Conservation (phyloP, 2,329 filamentous ascomycete genomes). For the Colletotrichum tofieldiae region DNA sequence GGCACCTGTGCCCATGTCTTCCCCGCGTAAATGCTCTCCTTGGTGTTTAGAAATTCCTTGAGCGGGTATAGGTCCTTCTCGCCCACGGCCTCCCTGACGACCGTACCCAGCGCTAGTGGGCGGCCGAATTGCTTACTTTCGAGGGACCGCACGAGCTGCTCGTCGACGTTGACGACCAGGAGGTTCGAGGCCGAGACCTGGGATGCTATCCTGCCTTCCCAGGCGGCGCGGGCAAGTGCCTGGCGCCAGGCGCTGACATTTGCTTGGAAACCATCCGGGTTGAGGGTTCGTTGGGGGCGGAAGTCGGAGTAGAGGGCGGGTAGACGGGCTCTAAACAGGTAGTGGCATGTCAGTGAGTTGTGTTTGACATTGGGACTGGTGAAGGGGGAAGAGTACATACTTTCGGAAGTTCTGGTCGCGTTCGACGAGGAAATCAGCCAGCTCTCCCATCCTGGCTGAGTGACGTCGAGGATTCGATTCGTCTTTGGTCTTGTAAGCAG, state of each 20-base stretch:
- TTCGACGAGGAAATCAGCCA: slow-evolving; percentile 76
- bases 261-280: slow-evolving; percentile 87
- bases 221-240: slow-evolving; percentile 79
- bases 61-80: slow-evolving; percentile 80
- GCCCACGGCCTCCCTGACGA: slow-evolving; percentile 81
- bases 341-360: slow-evolving; percentile 14
- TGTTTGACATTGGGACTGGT: not conserved
- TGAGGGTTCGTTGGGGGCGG: slow-evolving; percentile 78
- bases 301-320: slow-evolving; percentile 94
- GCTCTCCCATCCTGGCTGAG: slow-evolving; percentile 70
- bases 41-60: slow-evolving; percentile 75
- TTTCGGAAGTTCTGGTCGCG: slow-evolving; percentile 75
- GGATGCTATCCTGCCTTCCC: slow-evolving; percentile 68
- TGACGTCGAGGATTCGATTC: slow-evolving; percentile 16
- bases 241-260: slow-evolving; percentile 86
- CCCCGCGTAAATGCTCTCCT: slow-evolving; percentile 78
- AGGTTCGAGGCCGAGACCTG: slow-evolving; percentile 60
- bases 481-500: not conserved
- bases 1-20: slow-evolving; percentile 78
- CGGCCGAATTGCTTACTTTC: slow-evolving; percentile 85
- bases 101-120: slow-evolving; percentile 85
- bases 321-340: slow-evolving; percentile 76
- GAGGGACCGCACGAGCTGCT: slow-evolving; percentile 78
- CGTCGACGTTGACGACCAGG: slow-evolving; percentile 69
- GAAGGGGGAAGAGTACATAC: slow-evolving; percentile 53